A percentile compares a stretch with the other conserved stretches of the same genome.
phyloP scores from a whole-genome alignment of 2,329 filamentous ascomycete species.

The Neofusicoccum kwambonambiense region DNA sequence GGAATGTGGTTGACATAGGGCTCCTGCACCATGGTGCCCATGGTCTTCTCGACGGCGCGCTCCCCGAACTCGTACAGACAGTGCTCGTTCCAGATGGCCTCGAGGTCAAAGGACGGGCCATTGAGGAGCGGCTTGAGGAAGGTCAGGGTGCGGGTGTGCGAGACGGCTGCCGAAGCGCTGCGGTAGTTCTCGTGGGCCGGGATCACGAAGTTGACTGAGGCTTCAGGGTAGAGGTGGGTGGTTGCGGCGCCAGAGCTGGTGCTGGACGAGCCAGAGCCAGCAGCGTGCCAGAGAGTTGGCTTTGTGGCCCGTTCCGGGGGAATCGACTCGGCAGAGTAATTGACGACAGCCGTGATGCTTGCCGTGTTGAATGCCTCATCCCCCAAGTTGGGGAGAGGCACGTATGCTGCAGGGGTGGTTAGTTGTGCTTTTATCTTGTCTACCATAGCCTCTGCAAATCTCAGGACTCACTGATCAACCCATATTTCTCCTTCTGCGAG shows the following conservation, averaged over 20 bases:
- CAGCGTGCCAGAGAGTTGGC: background rate
- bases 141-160: slow-evolving; percentile 64
- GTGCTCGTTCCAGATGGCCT: slow-evolving; percentile 78
- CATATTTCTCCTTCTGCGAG: background rate
- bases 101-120: slow-evolving; percentile 71
- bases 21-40: slow-evolving; percentile 78
- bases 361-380: background rate
- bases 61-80: slow-evolving; percentile 69
- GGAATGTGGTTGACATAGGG: slow-evolving; percentile 79
- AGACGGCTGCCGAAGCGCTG: slow-evolving; percentile 55
- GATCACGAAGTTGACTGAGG: slow-evolving; percentile 42
- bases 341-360: slow-evolving; percentile 2
- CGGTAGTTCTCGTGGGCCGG: slow-evolving; percentile 55
- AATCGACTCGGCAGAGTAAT: background rate
- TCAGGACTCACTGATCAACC: background rate
- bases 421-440: background rate
- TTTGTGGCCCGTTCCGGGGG: background rate
- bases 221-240: background rate
- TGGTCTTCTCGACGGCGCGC: slow-evolving; percentile 68
- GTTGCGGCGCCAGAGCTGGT: background rate
- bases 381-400: background rate
- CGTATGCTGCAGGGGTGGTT: background rate
- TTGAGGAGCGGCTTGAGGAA: slow-evolving; percentile 63
- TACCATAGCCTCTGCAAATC: background rate
- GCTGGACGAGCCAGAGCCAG: background rate